Percentiles rank a stretch among this genome's conserved stretches.
Evolutionary conservation across 164 flowering plant species (phyloP).

Genomic region (Vitis riparia): DNA sequence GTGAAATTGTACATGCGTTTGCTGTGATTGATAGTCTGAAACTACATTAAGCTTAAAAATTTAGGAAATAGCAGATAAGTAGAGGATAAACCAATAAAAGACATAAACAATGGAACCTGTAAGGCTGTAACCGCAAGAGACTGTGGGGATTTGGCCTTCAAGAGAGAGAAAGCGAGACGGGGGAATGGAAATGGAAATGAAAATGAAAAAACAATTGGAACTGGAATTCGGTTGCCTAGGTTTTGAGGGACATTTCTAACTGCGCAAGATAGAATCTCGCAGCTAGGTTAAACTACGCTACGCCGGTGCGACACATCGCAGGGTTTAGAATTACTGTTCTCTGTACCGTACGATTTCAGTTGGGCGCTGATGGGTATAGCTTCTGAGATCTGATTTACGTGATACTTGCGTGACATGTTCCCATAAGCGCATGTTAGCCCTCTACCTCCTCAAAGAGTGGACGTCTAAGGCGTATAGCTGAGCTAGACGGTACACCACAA

Average conservation of each 20-base stretch:
- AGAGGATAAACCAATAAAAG: conserved; percentile 4
- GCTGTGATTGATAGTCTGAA: neutral
- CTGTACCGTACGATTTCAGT: conserved; percentile 1
- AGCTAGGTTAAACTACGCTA: neutral
- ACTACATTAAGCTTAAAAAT: neutral
- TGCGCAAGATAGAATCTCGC: conserved; percentile 16
- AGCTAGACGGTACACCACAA: too few relatives aligned
- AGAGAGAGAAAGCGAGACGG: conserved; percentile 2
- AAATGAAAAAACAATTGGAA: too few relatives aligned
- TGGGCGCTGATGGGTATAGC: neutral
- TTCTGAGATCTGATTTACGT: neutral
- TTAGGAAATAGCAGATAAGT: neutral
- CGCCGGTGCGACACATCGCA: conserved; percentile 2
- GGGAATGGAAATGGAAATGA: neutral
- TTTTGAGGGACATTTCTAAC: conserved; percentile 13
- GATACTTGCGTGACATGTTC: too few relatives aligned
- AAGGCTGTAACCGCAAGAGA: conserved; percentile 1
- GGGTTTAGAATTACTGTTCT: neutral
- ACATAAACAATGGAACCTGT: conserved; percentile 25
- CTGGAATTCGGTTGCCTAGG: conserved; percentile 12
- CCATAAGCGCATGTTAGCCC: too few relatives aligned
- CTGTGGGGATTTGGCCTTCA: conserved; percentile 11
- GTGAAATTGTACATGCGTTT: neutral
- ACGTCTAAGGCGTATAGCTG: too few relatives aligned
- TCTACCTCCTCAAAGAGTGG: too few relatives aligned